Percentiles rank a stretch among this genome's conserved stretches.
Evolutionary conservation across 345 rosid species (phyloP).

Genomic region (Melaleuca alternifolia): DNA sequence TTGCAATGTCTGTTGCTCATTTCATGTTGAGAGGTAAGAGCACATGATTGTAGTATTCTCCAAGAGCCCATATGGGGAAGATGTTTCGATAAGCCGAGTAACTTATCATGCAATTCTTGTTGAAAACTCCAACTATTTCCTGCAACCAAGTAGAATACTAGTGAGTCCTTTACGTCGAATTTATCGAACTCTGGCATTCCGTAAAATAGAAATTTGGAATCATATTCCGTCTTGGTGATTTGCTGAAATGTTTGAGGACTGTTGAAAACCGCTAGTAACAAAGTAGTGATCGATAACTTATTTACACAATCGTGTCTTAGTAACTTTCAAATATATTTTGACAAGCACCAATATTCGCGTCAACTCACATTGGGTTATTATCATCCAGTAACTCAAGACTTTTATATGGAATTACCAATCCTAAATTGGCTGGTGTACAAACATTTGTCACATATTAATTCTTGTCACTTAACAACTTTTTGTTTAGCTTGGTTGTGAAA

Average conservation of each 20-base stretch:
- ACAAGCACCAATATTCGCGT: too few relatives aligned
- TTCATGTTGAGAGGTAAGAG: neutral
- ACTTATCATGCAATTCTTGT: conserved; percentile 54
- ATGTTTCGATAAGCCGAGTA: conserved; percentile 49
- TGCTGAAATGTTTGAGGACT: too few relatives aligned
- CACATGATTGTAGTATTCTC: conserved; percentile 33
- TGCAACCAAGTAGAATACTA: neutral
- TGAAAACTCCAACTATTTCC: conserved; percentile 65
- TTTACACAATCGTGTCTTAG: neutral
- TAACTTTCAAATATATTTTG: neutral
- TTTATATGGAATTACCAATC: neutral
- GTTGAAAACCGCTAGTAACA: too few relatives aligned
- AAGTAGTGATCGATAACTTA: neutral
- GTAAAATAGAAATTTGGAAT: neutral
- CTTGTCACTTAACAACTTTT: neutral
- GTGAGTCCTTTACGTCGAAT: neutral
- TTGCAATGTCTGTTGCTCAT: neutral
- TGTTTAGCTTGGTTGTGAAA: too few relatives aligned
- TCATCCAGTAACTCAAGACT: too few relatives aligned
- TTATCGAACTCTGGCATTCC: neutral
- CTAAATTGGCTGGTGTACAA: neutral
- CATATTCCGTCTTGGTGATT: neutral
- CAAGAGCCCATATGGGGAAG: conserved; percentile 63
- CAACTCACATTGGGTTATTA: too few relatives aligned
- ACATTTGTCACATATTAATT: neutral